Base-by-base conservation (phyloP, 2,329 filamentous ascomycete species). In the Trichoderma endophyticum region DNA sequence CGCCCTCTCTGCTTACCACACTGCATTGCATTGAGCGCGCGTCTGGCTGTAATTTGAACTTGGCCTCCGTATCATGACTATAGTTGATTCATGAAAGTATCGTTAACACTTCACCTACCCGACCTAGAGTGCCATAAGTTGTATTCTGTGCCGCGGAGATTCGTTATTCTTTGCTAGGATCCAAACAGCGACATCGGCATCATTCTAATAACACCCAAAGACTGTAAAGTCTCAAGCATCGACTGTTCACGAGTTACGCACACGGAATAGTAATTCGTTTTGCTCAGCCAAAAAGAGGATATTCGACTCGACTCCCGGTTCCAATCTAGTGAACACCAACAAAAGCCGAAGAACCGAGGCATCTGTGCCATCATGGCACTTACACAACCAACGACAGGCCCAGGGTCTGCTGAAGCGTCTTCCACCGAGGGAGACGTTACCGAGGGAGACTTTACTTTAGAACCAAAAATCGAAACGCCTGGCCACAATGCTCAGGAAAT, bases 151-250 rank as follows among this genome's bases (percentile, higher is more conserved):
- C 62, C 62, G 62, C 62, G 43, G 62, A 24, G 26, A 60, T 68
- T 69, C 8, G 11, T 21, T 21, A n/a, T 69, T n/a, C 24, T 60
- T 26, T 39, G n/a, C 51, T 15, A 18, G 65, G 65, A 43, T 61
- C 21, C 26, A 18, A 12, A 3, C 36, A 61, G 65, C 65, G 65
- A 69, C 36, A 69, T 69, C 65, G 65, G 65, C 64, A 59, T 12
- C 14, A 48, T 60, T 32, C 51, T 60, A 26, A 59, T 7, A 30
- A 56, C 12, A n/a, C 15, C 26, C 26, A 12, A 18, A 14, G 26
- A 43, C 65, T 5, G 14, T 60, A 12, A 11, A 54, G 26, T 21
- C 28, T 21, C 30, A 18, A n/a, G 8, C 26, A 56, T 54, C n/a
- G n/a, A 21, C 51, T 51, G 12, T 43, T 4, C 6, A 14, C 7